Conservation (phyloP, 345 rosid genomes). For the Eutrema yunnanense region DNA sequence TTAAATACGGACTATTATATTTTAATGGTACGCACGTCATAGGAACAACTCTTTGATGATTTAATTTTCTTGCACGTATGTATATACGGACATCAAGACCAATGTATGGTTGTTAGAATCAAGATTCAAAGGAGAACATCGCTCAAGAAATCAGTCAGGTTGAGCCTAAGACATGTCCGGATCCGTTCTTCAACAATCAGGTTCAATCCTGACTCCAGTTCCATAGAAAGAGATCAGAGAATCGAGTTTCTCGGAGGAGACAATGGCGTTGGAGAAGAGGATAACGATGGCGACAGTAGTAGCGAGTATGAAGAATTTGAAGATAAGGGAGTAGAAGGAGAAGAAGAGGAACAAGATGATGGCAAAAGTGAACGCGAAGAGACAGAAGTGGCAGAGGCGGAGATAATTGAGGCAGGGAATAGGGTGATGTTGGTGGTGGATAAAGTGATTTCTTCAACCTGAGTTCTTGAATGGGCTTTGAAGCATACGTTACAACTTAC, state of each 20-base stretch:
- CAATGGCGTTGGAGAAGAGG: background rate
- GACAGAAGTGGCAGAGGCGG: background rate
- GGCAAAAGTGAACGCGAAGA: conserved; percentile 3
- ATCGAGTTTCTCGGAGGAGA: conserved; percentile 39
- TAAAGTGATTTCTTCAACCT: conserved; percentile 56
- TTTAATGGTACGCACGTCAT: conserved; percentile 26
- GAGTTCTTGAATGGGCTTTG: conserved; percentile 89
- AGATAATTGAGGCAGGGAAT: conserved; percentile 32
- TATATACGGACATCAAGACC: background rate
- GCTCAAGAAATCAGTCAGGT: conserved; percentile 38
- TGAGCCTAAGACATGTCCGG: conserved; percentile 31
- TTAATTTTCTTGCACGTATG: background rate
- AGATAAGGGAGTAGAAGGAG: background rate
- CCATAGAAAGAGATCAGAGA: conserved; percentile 38
- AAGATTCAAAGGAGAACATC: conserved; percentile 4
- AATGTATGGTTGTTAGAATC: background rate
- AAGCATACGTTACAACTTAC: conserved; percentile 58
- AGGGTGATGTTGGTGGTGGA: conserved; percentile 88
- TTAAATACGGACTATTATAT: background rate
- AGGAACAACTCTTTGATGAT: background rate
- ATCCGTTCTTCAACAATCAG: conserved; percentile 38
- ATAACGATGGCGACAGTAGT: background rate
- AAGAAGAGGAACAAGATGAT: conserved; percentile 14
- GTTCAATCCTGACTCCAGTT: conserved; percentile 23
- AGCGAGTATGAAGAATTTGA: conserved; percentile 26